Base-by-base conservation (phyloP, 2,329 filamentous ascomycete genomes). In the Diplodia mutila region DNA sequence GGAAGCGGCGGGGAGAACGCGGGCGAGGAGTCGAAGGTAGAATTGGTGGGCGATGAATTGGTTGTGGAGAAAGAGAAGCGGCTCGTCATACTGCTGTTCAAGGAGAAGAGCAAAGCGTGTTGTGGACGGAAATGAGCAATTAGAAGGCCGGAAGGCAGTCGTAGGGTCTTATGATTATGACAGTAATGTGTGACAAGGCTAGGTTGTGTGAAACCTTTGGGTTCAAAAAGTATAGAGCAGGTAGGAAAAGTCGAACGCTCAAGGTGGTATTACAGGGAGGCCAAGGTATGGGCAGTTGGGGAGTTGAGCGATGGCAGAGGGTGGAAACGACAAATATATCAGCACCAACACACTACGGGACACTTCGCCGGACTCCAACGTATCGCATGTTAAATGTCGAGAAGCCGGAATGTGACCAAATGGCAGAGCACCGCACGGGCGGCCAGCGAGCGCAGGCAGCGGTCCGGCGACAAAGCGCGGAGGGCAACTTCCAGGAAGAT, bases 21-120 rank as follows among this genome's bases (percentile, higher is more conserved):
- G 49, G 59, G 59, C 11, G 42, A 49, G 27, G n/a, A 51, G 46
- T 12, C 1, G 27, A 3, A 14, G 46, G 59, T 39, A 4, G 59
- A 51, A 9, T n/a, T 9, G 42, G 59, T 51, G 8, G 42, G 46
- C 29, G 59, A 63, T 46, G 59, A 52, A 29, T n/a, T n/a, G 46
- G 59, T 37, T 1, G 46, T 51, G 32, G 59, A 63, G 29, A 39
- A 11, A 46, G 59, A 63, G 29, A 63, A 63, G 12, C 39, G 59
- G 46, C 59, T 63, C 59, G 37, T 63, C n/a, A 12, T 23, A 3
- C 3, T 37, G 4, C 2, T 8, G 9, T 21, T 63, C 9, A 18
- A 27, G 18, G 1, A 21, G 23, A n/a, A 18, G 46, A n/a, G n/a
- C 16, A 6, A 18, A 34, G 5, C 5, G 54, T 9, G 54, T 16